A percentile compares a stretch with the other conserved stretches of the same genome.
Evolutionary conservation across 345 rosid genomes (phyloP).

Genomic region (Hibiscus mutabilis): DNA sequence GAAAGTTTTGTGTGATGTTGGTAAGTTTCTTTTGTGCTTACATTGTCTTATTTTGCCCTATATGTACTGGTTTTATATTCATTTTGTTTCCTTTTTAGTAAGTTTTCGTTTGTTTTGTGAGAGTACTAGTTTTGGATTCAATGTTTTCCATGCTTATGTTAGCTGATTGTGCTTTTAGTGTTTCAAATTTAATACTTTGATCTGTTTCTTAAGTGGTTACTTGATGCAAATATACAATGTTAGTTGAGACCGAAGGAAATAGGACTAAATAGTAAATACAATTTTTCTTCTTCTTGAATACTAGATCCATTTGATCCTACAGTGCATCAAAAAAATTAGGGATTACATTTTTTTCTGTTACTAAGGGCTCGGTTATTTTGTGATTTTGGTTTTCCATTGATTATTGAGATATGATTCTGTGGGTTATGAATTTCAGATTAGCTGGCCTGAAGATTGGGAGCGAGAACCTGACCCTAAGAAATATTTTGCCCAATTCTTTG

Average conservation of each 20-base stretch:
- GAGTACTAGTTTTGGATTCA: neutral
- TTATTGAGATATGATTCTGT: slow-evolving; percentile 6
- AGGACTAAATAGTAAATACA: neutral
- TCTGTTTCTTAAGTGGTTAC: neutral
- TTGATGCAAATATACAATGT: neutral
- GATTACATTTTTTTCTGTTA: neutral
- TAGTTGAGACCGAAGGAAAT: neutral
- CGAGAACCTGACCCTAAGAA: slow-evolving; percentile 68
- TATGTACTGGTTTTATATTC: neutral
- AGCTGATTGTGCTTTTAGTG: neutral
- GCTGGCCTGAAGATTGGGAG: slow-evolving; percentile 83
- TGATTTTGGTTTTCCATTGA: neutral
- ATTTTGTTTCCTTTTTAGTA: neutral
- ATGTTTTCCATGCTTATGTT: neutral
- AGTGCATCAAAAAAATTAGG: neutral
- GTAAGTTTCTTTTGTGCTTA: neutral
- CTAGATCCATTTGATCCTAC: neutral
- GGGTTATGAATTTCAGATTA: slow-evolving; percentile 54
- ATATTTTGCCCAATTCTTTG: slow-evolving; percentile 75
- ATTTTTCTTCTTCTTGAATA: too few species aligned
- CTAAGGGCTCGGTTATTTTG: neutral
- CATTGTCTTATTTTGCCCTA: neutral
- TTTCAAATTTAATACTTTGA: neutral
- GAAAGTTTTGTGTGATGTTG: neutral
- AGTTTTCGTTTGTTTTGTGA: neutral